Evolutionary conservation across 139 green algal species (phyloP).

Genomic region (Microglena sp.): DNA sequence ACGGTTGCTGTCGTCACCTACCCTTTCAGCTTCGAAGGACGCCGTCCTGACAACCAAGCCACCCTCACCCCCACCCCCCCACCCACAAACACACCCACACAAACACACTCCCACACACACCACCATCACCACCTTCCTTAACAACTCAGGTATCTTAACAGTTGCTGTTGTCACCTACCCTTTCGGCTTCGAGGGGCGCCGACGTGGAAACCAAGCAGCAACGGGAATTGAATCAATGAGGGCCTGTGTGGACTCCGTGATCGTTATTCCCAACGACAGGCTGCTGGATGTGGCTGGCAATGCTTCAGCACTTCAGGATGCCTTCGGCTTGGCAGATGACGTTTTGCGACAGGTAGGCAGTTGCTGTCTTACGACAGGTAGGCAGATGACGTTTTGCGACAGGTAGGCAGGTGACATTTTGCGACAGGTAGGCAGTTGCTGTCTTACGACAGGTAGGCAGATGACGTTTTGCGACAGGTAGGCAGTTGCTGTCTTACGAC

Average conservation of each 20-base stretch:
- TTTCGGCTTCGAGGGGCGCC: constrained; percentile 88
- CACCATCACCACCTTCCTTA: too few relatives aligned
- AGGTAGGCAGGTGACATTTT: too few relatives aligned
- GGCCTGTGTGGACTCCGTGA: constrained; percentile 64
- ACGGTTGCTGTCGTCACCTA: constrained; percentile 89
- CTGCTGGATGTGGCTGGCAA: constrained; percentile 79
- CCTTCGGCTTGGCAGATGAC: constrained; percentile 92
- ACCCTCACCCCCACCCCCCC: too few relatives aligned
- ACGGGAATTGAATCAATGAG: constrained; percentile 70
- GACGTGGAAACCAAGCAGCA: constrained; percentile 37
- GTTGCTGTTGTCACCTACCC: constrained; percentile 90
- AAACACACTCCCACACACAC: too few relatives aligned
- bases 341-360: constrained; percentile 78
- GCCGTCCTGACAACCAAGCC: constrained; percentile 27
- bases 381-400: too few relatives aligned
- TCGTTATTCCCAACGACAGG: constrained; percentile 89
- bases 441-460: too few relatives aligned
- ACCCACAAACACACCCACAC: too few relatives aligned
- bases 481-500: too few relatives aligned
- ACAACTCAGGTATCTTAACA: constrained; percentile 75
- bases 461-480: too few relatives aligned
- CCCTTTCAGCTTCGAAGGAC: constrained; percentile 92
- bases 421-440: too few relatives aligned
- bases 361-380: too few relatives aligned
- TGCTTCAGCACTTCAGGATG: constrained; percentile 80